These are phyloP conservation scores for Hypoxylon lienhwacheense DNA, from an alignment of 495 filamentous ascomycete genomes.

Conservation along the genomic window DNA sequence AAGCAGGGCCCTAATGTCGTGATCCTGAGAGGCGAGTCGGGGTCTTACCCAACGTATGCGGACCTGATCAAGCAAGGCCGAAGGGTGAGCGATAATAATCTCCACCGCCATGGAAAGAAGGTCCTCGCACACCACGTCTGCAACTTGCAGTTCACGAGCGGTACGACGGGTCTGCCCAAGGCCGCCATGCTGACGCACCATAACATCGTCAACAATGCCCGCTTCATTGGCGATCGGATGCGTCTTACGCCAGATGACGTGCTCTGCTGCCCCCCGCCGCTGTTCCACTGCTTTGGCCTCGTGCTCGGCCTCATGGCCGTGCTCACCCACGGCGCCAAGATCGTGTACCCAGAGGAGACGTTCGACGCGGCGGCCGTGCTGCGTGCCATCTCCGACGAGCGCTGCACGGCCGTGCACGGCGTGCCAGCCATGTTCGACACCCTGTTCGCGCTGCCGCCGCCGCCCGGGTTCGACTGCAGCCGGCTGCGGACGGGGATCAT, in stretches of 20 bases:
- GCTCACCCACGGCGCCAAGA: conserved; percentile 66
- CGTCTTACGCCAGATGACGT: conserved; percentile 61
- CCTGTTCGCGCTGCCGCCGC: conserved; percentile 58
- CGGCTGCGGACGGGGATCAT: conserved; percentile 69
- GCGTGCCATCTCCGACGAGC: conserved; percentile 61
- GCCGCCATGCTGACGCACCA: conserved; percentile 76
- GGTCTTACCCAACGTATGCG: conserved; percentile 55
- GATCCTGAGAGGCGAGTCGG: conserved; percentile 56
- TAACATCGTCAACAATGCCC: conserved; percentile 70
- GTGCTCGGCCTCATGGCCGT: conserved; percentile 69
- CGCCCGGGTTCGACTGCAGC: conserved; percentile 48
- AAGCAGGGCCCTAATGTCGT: conserved; percentile 50
- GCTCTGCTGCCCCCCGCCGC: conserved; percentile 69
- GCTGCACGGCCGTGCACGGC: conserved; percentile 70
- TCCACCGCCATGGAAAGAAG: conserved; percentile 44
- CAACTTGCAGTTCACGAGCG: conserved; percentile 72
- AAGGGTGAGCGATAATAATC: conserved; percentile 33
- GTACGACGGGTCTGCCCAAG: conserved; percentile 70
- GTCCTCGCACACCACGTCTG: conserved; percentile 64
- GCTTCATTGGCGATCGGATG: conserved; percentile 72
- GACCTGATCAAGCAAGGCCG: conserved; percentile 53
- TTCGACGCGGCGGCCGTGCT: conserved; percentile 64
- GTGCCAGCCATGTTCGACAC: conserved; percentile 75
- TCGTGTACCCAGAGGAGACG: conserved; percentile 65
- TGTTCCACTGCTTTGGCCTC: conserved; percentile 76